A percentile compares a stretch with the other conserved stretches of the same genome.
Evolutionary conservation across 1,284 basidiomycete species (phyloP).

Genomic region (Tilletia indica): DNA sequence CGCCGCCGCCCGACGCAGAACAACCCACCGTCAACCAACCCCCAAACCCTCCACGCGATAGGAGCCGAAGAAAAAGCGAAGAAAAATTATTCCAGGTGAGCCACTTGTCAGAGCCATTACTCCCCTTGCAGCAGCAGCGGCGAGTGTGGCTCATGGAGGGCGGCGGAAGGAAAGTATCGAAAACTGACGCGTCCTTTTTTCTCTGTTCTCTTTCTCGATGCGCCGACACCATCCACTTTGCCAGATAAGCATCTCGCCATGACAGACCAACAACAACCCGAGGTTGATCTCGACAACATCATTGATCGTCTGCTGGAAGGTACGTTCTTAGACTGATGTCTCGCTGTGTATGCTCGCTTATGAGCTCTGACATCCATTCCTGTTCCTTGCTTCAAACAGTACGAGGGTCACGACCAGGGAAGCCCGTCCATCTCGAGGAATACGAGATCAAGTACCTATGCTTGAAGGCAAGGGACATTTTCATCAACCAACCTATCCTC

Average conservation of each 20-base stretch:
- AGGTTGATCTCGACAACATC: constrained; percentile 55
- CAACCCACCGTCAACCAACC: too few relatives aligned
- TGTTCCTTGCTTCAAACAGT: constrained; percentile 61
- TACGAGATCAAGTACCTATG: constrained; percentile 95
- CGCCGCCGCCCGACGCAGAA: too few relatives aligned
- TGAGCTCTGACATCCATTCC: not conserved
- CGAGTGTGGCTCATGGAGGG: too few relatives aligned
- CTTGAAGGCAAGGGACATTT: constrained; percentile 90
- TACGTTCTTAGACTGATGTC: constrained; percentile 14
- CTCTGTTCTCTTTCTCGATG: too few relatives aligned
- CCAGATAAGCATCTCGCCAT: constrained; percentile 27
- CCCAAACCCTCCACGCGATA: too few relatives aligned
- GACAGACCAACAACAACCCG: constrained; percentile 50
- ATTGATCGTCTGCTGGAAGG: constrained; percentile 55
- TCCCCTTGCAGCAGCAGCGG: too few relatives aligned
- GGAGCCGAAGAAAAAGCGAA: too few relatives aligned
- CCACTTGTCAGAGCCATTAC: not conserved
- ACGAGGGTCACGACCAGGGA: constrained; percentile 85
- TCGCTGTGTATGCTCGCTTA: not conserved
- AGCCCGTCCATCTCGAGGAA: constrained; percentile 88
- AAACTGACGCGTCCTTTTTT: too few relatives aligned
- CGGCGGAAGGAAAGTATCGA: too few relatives aligned
- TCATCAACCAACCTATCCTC: constrained; percentile 91
- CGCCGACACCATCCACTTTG: not conserved
- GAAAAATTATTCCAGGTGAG: too few relatives aligned